Conservation (phyloP, 441 rosid species). For the Euphorbia schlechtendalii region DNA sequence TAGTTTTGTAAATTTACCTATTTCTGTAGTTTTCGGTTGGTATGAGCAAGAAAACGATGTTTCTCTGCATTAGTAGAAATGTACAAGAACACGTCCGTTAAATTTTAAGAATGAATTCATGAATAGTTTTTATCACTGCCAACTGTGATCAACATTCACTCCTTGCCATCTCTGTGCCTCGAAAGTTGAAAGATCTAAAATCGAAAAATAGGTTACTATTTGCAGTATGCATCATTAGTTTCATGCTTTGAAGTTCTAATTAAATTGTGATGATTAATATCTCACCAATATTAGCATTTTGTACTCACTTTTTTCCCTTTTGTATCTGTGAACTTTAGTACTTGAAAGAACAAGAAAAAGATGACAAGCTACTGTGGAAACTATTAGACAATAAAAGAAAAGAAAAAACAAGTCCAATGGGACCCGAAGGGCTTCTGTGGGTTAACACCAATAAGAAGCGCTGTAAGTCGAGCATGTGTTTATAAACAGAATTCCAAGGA, state of each 20-base stretch:
- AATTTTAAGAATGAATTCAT: neutral
- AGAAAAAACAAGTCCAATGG: slow-evolving; percentile 41
- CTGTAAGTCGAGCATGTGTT: slow-evolving; percentile 3
- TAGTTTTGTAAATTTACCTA: neutral
- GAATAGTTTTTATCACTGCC: neutral
- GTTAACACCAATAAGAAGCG: slow-evolving; percentile 11
- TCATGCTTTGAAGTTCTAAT: neutral
- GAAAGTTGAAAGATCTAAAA: neutral
- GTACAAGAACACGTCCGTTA: neutral
- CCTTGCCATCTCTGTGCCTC: neutral
- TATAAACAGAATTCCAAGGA: neutral
- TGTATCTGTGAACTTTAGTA: slow-evolving; percentile 25
- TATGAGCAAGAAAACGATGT: neutral
- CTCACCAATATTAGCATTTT: neutral
- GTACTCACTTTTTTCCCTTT: neutral
- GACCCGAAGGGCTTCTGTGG: slow-evolving; percentile 31
- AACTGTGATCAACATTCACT: slow-evolving; percentile 1
- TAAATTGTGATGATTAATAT: neutral
- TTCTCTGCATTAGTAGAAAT: neutral
- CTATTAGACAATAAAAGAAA: slow-evolving; percentile 37
- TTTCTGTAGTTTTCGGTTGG: neutral
- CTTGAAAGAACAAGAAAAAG: slow-evolving; percentile 25
- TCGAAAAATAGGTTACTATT: neutral
- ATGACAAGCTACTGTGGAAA: slow-evolving; percentile 39
- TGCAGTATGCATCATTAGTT: neutral